Base-by-base conservation (phyloP, 768 basidiomycete genomes). In the Pisolithus sp. region DNA sequence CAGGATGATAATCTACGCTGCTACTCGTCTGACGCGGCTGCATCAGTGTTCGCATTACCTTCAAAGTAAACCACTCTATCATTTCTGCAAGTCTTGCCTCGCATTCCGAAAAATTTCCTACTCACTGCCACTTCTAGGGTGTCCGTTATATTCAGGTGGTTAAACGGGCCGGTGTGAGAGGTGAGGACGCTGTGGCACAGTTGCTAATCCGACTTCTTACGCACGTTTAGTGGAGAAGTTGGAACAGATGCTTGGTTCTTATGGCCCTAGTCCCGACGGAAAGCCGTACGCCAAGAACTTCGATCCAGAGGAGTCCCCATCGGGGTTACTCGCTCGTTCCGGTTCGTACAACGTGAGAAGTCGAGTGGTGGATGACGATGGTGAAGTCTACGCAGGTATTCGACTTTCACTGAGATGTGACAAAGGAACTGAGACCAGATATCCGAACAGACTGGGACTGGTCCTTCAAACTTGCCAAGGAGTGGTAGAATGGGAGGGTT, bases 181-280 rank as follows among this genome's bases (percentile, higher is more conserved):
- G 93, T 91, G 57, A 55, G 57, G 55, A 38, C 49, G 7, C n/a
- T 15, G 38, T 42, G 20, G 17, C 13, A 18, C 18, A 12, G 5
- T 42, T 50, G 10, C 39, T 20, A 10, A 24, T 34, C 8, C 41
- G 46, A 37, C 51, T 43, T 36, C 42, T 57, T 47, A 48, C 23
- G 38, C 49, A 44, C 48, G 36, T 41, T 41, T 51, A 93, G 93
- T 95, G 61, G 95, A 95, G 70, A 95, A 87, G 68, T 66, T 90
- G 60, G 92, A 94, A 64, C 80, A 87, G 59, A 97, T 98, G 95
- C 78, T 97, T 20, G 95, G 95, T 17, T 93, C 91, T 3, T 96
- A 93, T 66, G 88, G 90, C 2, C 89, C 92, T 17, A 72, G 76
- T 51, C 73, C 83, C n/a, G 59, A 73, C 2, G 81, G 78, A 31